These are phyloP conservation scores for Psilocybe mexicana DNA, from an alignment of 1,284 basidiomycete genomes.

Conservation along the genomic window DNA sequence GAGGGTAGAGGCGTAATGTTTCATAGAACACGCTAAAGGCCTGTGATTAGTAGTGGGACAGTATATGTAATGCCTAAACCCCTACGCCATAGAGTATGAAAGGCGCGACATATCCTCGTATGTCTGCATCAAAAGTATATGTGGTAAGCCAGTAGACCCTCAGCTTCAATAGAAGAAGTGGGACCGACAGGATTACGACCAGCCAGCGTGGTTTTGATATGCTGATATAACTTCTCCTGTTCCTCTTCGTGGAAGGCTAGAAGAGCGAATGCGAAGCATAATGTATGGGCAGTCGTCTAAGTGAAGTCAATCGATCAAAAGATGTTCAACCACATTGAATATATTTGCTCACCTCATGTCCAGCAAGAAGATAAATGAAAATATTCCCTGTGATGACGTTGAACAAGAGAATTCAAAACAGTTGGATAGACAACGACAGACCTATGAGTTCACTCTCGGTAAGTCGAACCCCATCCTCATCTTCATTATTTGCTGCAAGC, in stretches of 20 bases:
- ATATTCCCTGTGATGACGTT: constrained; percentile 60
- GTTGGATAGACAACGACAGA: constrained; percentile 22
- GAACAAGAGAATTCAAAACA: constrained; percentile 37
- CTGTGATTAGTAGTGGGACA: neutral
- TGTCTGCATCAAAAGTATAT: constrained; percentile 30
- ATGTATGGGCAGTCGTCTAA: constrained; percentile 42
- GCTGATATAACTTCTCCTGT: constrained; percentile 59
- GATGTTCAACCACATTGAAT: neutral
- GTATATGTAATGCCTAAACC: constrained; percentile 7
- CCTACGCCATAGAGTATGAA: constrained; percentile 46
- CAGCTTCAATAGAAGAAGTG: neutral
- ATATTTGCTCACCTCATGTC: constrained; percentile 51
- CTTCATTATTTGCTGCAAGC: constrained; percentile 50
- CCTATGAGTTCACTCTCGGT: constrained; percentile 53
- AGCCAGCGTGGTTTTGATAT: constrained; percentile 46
- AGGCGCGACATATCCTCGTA: constrained; percentile 55
- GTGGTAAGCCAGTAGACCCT: too few relatives aligned
- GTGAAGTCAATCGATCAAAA: constrained; percentile 33
- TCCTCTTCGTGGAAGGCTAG: constrained; percentile 55
- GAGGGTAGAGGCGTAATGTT: constrained; percentile 59
- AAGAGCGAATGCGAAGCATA: constrained; percentile 57
- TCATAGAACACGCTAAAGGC: constrained; percentile 53
- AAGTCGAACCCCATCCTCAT: constrained; percentile 37
- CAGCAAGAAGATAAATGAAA: constrained; percentile 58
- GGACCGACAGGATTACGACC: constrained; percentile 41